These are phyloP conservation scores for Perkinsus chesapeaki DNA, from an alignment of 169 alveolate genomes.

Conservation along the genomic window DNA sequence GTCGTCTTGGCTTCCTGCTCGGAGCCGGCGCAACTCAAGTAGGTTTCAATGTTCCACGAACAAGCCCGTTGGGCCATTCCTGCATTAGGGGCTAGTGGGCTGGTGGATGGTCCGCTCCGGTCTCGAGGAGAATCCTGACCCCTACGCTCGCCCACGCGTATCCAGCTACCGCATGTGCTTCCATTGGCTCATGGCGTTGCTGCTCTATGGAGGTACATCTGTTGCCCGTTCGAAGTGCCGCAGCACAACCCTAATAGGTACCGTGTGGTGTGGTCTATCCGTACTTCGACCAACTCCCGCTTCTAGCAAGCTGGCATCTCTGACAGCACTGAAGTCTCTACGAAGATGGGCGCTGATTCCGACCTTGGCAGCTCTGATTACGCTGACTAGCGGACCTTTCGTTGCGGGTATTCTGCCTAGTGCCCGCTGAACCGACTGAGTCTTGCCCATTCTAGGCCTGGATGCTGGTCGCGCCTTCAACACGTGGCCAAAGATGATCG, in stretches of 20 bases:
- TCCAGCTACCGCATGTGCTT: background rate
- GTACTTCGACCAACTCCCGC: background rate
- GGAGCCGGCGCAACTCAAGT: background rate
- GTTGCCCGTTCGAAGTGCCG: background rate
- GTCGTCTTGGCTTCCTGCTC: background rate
- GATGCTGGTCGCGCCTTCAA: slow-evolving; percentile 71
- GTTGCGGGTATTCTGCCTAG: slow-evolving; percentile 61
- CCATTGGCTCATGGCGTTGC: background rate
- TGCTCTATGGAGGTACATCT: background rate
- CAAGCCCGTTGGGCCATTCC: too few species aligned
- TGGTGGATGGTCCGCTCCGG: background rate
- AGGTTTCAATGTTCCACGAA: background rate
- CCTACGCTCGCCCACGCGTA: background rate
- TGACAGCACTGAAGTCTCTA: background rate
- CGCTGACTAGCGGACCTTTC: slow-evolving; percentile 56
- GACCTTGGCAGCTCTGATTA: slow-evolving; percentile 26
- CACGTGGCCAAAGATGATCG: slow-evolving; percentile 76
- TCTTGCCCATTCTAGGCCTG: background rate
- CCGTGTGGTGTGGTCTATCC: background rate
- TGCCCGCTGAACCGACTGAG: too few species aligned
- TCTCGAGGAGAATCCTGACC: background rate
- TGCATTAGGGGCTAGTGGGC: background rate
- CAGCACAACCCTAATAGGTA: background rate
- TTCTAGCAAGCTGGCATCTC: background rate
- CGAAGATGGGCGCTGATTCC: background rate